phyloP scores from a whole-genome alignment of 2,329 filamentous ascomycete genomes.

The Parastagonospora avenae region DNA sequence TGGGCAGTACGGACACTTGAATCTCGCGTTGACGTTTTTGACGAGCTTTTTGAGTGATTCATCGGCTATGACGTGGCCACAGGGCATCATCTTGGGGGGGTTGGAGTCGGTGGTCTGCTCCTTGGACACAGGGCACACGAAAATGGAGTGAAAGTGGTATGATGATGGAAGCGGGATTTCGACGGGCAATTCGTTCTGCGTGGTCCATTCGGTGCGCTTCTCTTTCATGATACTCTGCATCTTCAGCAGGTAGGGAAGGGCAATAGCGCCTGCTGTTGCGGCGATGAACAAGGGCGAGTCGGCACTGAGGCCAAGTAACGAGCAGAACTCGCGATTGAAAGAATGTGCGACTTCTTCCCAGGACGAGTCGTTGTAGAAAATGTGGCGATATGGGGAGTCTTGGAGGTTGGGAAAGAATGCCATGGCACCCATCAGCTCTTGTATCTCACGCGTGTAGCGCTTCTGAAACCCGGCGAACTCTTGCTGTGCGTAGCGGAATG shows the following conservation, averaged over 20 bases:
- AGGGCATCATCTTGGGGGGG: constrained; percentile 95
- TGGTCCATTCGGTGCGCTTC: constrained; percentile 94
- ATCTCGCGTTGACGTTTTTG: constrained; percentile 74
- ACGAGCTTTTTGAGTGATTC: constrained; percentile 81
- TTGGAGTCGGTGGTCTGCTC: constrained; percentile 93
- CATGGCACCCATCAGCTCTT: constrained; percentile 80
- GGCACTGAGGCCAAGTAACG: constrained; percentile 83
- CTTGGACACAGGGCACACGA: constrained; percentile 96
- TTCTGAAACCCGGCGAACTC: constrained; percentile 77
- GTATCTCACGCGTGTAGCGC: constrained; percentile 78
- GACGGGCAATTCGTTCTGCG: constrained; percentile 83
- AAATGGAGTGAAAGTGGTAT: constrained; percentile 88
- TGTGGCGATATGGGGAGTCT: constrained; percentile 76
- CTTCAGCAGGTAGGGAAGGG: constrained; percentile 86
- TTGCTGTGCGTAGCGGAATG: constrained; percentile 74
- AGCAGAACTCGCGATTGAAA: constrained; percentile 95
- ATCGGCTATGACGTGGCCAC: constrained; percentile 89
- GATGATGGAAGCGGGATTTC: constrained; percentile 68
- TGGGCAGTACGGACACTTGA: constrained; percentile 98
- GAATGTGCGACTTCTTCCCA: constrained; percentile 85
- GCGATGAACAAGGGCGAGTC: constrained; percentile 93
- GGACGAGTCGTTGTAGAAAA: constrained; percentile 75
- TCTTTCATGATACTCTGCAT: constrained; percentile 85
- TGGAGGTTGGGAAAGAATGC: constrained; percentile 76
- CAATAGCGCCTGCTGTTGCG: constrained; percentile 88